Base-by-base conservation (phyloP, 352 stramenopile species). In the Pythium aristosporum region DNA sequence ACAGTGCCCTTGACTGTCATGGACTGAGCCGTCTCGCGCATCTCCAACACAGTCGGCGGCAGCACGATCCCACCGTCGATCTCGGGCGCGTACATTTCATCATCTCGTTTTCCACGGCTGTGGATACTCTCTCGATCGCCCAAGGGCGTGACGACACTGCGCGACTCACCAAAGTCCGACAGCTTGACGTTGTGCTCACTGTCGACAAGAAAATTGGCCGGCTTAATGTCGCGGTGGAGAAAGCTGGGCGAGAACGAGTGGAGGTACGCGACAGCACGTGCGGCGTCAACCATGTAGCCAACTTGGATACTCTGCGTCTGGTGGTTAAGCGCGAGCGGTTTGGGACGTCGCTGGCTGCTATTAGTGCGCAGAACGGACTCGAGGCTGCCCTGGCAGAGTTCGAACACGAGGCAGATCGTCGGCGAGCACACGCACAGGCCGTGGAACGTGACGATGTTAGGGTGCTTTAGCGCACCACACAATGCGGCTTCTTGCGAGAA, bases 381-480 rank as follows among this genome's bases (percentile, higher is more conserved):
- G 5, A 95, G 63, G 11, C 69, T 85, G 9, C 84, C 85, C 42
- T 82, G 73, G 56, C 87, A 94, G 5, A 92, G 73, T 65, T 96
- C 87, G 1, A 77, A 88, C 0, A 94, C 78, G 1, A 94, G 54
- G 37, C 80, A 91, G 32, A 94, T 85, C 11, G 82, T 90, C 2
- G 85, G 81, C 15, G 83, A 81, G 16, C 72, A 87, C 16, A 94
- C 79, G 51, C 86, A 95, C 78, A 95, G 87, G 20, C 84, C 86
- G 48, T 89, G 87, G 67, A 95, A 95, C 55, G 74, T 80, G 61
- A 91, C 79, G 48, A 95, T 81, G 67, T 95, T 95, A 1, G 86
- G 80, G 53, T 94, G 85, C 36, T 84, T 66, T 5, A 94, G 69
- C 20, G 81, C 73, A 8, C 80, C 77, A 59, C 81, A 94, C 6